Percentiles rank a stretch among this genome's conserved stretches.
These are phyloP conservation scores for Porogramme epimiltina DNA, from an alignment of 1,284 basidiomycete species.

Conservation along the genomic window DNA sequence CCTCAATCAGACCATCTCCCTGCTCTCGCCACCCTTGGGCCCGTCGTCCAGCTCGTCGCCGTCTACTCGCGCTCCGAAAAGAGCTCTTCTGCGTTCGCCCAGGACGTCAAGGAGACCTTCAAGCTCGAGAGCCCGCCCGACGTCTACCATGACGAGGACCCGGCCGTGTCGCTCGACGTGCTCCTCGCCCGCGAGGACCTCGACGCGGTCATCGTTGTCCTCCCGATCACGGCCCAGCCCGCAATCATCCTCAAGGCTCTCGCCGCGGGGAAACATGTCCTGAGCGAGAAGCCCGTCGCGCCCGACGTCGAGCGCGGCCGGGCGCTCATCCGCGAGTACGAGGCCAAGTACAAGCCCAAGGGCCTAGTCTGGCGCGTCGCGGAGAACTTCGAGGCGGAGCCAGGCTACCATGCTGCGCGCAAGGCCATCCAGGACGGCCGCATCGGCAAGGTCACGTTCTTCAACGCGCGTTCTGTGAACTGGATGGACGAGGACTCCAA, in stretches of 20 bases:
- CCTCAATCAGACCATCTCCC: slow-evolving; percentile 67
- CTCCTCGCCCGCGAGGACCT: slow-evolving; percentile 71
- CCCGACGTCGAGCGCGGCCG: slow-evolving; percentile 66
- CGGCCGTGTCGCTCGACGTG: slow-evolving; percentile 53
- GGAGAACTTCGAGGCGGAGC: slow-evolving; percentile 81
- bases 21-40: slow-evolving; percentile 56
- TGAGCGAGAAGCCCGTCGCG: slow-evolving; percentile 87
- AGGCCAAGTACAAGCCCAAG: slow-evolving; percentile 62
- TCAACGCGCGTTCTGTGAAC: slow-evolving; percentile 57
- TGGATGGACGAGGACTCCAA: slow-evolving; percentile 64
- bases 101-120: slow-evolving; percentile 43
- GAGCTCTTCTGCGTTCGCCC: slow-evolving; percentile 56
- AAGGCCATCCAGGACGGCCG: slow-evolving; percentile 55
- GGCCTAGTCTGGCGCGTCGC: slow-evolving; percentile 85
- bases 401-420: slow-evolving; percentile 54
- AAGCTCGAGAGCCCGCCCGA: slow-evolving; percentile 43
- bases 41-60: slow-evolving; percentile 56
- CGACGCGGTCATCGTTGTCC: slow-evolving; percentile 69
- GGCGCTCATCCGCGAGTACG: slow-evolving; percentile 67
- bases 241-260: slow-evolving; percentile 62
- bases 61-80: slow-evolving; percentile 80
- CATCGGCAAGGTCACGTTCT: slow-evolving; percentile 67
- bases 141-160: slow-evolving; percentile 58
- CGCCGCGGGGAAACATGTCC: slow-evolving; percentile 80
- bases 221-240: slow-evolving; percentile 80